Evolutionary conservation across 2,329 filamentous ascomycete species (phyloP).

Genomic region (Cladophialophora exuberans): DNA sequence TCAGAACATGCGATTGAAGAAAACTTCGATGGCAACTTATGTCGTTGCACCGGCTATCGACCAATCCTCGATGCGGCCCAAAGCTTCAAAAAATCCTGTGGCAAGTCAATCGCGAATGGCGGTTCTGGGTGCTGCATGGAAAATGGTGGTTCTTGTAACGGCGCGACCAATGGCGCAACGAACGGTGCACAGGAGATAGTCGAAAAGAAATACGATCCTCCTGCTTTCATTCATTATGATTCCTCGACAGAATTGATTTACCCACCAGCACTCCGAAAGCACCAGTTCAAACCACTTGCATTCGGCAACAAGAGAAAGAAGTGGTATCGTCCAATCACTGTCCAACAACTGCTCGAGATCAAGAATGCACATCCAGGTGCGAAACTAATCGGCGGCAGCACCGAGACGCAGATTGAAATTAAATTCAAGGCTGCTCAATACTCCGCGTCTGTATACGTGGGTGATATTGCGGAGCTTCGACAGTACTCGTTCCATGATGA

Average conservation of each 20-base stretch:
- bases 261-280: slow-evolving; percentile 79
- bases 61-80: slow-evolving; percentile 94
- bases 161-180: slow-evolving; percentile 40
- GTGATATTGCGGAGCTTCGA: slow-evolving; percentile 86
- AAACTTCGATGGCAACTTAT: slow-evolving; percentile 95
- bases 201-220: slow-evolving; percentile 72
- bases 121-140: slow-evolving; percentile 75
- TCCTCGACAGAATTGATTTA: slow-evolving; percentile 95
- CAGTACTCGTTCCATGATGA: slow-evolving; percentile 80
- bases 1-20: slow-evolving; percentile 86
- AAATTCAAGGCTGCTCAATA: slow-evolving; percentile 97
- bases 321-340: slow-evolving; percentile 87
- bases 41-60: slow-evolving; percentile 91
- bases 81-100: slow-evolving; percentile 72
- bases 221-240: slow-evolving; percentile 91
- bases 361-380: slow-evolving; percentile 82
- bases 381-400: slow-evolving; percentile 94
- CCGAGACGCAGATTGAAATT: slow-evolving; percentile 96
- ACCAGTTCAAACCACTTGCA: slow-evolving; percentile 77
- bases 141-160: slow-evolving; percentile 69
- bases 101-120: slow-evolving; percentile 60
- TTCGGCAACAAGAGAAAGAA: slow-evolving; percentile 94
- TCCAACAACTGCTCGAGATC: slow-evolving; percentile 88
- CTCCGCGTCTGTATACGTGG: slow-evolving; percentile 85
- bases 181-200: slow-evolving; percentile 43